These are phyloP conservation scores for Lactarius deliciosus DNA, from an alignment of 768 basidiomycete species.

Conservation along the genomic window DNA sequence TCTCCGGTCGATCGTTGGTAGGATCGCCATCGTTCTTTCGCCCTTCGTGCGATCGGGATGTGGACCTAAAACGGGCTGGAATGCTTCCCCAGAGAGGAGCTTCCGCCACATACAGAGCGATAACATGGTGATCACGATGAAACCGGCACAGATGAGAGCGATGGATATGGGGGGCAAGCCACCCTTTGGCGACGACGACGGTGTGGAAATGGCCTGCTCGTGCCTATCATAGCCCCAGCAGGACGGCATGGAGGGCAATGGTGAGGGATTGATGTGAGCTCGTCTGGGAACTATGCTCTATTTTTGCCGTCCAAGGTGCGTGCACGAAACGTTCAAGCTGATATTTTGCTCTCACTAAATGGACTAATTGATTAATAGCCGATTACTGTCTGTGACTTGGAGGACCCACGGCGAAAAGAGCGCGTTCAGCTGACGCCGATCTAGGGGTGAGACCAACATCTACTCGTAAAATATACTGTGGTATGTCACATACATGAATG, in stretches of 20 bases:
- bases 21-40: too few relatives aligned
- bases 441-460: too few relatives aligned
- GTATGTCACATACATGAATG: too few relatives aligned
- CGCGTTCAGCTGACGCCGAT: neutral
- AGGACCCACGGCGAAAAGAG: neutral
- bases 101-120: conserved; percentile 18
- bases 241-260: neutral
- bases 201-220: neutral
- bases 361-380: neutral
- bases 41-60: neutral
- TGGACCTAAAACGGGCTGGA: too few relatives aligned
- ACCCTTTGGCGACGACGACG: neutral
- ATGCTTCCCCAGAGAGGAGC: neutral
- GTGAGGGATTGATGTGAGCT: neutral
- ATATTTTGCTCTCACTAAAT: neutral
- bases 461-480: too few relatives aligned
- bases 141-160: conserved; percentile 15
- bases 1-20: conserved; percentile 6
- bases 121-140: neutral
- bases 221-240: neutral
- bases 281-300: neutral
- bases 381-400: neutral
- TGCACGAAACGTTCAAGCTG: neutral
- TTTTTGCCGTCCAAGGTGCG: neutral
- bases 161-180: conserved; percentile 14